Evolutionary conservation across 1,284 basidiomycete species (phyloP).

Genomic region (Apiotrichum sp.): DNA sequence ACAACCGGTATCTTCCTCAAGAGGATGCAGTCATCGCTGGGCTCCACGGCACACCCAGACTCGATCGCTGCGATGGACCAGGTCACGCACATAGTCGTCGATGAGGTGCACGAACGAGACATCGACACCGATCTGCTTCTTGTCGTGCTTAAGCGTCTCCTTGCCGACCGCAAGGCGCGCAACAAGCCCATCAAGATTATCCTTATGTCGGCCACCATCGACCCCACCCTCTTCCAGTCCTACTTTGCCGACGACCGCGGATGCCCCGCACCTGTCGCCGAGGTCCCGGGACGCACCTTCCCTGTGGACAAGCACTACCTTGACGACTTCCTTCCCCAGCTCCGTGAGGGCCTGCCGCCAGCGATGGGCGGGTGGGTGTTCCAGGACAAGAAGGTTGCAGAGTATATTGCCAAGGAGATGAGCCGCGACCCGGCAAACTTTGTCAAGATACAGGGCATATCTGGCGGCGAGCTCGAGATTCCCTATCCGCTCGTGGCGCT

Average conservation of each 20-base stretch:
- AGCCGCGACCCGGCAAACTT: constrained; percentile 41
- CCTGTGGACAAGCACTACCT: constrained; percentile 78
- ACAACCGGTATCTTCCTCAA: constrained; percentile 90
- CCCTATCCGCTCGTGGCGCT: constrained; percentile 78
- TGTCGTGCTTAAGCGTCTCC: constrained; percentile 79
- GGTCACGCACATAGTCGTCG: constrained; percentile 85
- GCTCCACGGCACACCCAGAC: constrained; percentile 42
- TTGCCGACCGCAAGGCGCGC: constrained; percentile 68
- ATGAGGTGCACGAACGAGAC: constrained; percentile 95
- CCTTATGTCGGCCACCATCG: constrained; percentile 94
- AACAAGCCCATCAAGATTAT: constrained; percentile 77
- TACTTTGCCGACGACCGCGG: constrained; percentile 69
- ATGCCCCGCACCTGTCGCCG: constrained; percentile 65
- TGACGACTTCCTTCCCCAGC: constrained; percentile 64
- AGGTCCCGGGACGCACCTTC: constrained; percentile 87
- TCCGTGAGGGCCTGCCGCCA: constrained; percentile 48
- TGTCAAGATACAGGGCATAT: constrained; percentile 28
- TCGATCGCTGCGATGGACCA: constrained; percentile 58
- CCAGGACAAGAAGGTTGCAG: constrained; percentile 61
- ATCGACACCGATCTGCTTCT: constrained; percentile 89
- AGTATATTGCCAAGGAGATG: constrained; percentile 72
- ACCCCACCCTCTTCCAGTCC: constrained; percentile 76
- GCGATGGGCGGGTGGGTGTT: constrained; percentile 61
- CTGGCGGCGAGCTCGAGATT: constrained; percentile 67
- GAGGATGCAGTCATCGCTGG: constrained; percentile 72